Conservation (phyloP, 2,329 filamentous ascomycete species). For the Venturia aucupariae region DNA sequence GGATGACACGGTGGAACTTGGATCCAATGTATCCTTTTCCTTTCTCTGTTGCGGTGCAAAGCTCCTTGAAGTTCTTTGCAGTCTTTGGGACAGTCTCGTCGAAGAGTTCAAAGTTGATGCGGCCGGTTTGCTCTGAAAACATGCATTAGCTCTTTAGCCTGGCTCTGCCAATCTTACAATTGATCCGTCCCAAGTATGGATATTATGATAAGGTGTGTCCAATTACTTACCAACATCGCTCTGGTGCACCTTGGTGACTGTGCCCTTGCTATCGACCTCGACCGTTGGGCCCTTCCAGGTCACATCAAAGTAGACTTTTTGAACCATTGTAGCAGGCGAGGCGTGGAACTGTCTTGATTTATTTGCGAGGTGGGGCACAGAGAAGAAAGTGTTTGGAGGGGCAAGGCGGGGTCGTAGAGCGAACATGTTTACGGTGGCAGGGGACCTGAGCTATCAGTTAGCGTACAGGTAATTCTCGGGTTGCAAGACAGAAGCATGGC, state of each 20-base stretch:
- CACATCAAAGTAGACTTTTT: constrained; percentile 50
- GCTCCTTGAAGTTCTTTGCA: constrained; percentile 71
- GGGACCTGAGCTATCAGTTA: not conserved
- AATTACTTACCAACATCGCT: constrained; percentile 44
- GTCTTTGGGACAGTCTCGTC: constrained; percentile 84
- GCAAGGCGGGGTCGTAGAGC: constrained; percentile 8
- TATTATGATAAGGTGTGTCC: constrained; percentile 16
- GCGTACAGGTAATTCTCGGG: not conserved
- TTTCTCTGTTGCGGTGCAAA: constrained; percentile 67
- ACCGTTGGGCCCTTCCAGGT: constrained; percentile 65
- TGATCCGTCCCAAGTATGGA: not conserved
- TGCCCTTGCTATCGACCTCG: constrained; percentile 49
- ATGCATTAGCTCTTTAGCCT: not conserved
- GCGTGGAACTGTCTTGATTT: constrained; percentile 47
- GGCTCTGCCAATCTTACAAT: not conserved
- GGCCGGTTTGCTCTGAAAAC: constrained; percentile 57
- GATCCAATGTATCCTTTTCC: constrained; percentile 77
- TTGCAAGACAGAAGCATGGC: not conserved
- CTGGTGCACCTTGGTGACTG: constrained; percentile 23
- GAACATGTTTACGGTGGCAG: constrained; percentile 4
- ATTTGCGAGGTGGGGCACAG: constrained; percentile 14
- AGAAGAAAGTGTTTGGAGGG: constrained; percentile 6
- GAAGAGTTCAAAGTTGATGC: constrained; percentile 85
- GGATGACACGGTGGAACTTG: constrained; percentile 87
- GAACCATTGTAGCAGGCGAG: constrained; percentile 64